phyloP scores from a whole-genome alignment of 208 protist genomes.

The Trypanosoma brucei region DNA sequence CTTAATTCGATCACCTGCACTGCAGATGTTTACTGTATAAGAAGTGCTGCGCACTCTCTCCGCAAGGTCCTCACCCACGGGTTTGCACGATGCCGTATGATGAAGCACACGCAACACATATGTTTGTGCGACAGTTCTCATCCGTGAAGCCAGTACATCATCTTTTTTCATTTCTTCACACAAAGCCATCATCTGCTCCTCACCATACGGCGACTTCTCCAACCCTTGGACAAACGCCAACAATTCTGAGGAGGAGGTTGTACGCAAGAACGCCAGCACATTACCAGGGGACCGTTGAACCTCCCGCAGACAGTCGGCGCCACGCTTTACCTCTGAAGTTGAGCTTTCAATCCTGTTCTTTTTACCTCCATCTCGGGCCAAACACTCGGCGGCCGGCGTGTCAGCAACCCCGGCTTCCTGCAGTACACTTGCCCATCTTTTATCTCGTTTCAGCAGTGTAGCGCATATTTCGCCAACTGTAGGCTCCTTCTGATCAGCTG shows the following conservation, averaged over 20 bases:
- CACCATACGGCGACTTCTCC: neutral
- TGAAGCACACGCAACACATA: slow-evolving; percentile 20
- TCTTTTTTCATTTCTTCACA: slow-evolving; percentile 15
- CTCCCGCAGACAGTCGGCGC: too few species aligned
- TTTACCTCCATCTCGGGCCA: too few species aligned
- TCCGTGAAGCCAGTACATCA: slow-evolving; percentile 1
- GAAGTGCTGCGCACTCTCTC: slow-evolving; percentile 2
- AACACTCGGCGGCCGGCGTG: neutral
- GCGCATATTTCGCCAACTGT: slow-evolving; percentile 37
- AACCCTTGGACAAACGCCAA: slow-evolving; percentile 21
- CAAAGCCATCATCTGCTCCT: neutral
- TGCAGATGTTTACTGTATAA: slow-evolving; percentile 19
- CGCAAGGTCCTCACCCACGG: slow-evolving; percentile 8
- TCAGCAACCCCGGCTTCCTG: slow-evolving; percentile 55
- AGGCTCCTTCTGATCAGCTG: slow-evolving; percentile 23
- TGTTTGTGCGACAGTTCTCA: slow-evolving; percentile 9
- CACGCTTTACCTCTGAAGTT: too few species aligned
- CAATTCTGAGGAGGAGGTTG: slow-evolving; percentile 11
- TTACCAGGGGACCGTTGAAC: neutral
- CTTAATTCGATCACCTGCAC: neutral
- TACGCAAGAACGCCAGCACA: slow-evolving; percentile 5
- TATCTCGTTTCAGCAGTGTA: slow-evolving; percentile 35
- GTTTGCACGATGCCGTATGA: slow-evolving; percentile 1
- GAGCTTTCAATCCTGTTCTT: too few species aligned
- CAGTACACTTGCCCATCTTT: slow-evolving; percentile 43